Percentiles rank a stretch among this genome's conserved stretches.
These are phyloP conservation scores for Lipomyces sp. DNA, from an alignment of 805 yeast genomes.

Conservation along the genomic window DNA sequence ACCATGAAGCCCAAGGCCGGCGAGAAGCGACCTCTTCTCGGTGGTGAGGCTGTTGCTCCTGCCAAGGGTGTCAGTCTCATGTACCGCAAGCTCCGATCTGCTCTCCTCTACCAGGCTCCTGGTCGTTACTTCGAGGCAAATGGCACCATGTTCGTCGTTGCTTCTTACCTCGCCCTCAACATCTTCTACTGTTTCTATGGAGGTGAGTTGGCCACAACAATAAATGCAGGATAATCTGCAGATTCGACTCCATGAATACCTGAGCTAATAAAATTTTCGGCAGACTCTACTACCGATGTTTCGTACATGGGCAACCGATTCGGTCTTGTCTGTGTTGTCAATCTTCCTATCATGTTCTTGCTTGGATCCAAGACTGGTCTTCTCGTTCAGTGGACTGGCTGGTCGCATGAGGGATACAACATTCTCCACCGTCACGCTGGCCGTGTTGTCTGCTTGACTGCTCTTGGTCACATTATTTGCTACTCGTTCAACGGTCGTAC, in stretches of 20 bases:
- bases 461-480: conserved; percentile 37
- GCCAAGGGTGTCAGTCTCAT: conserved; percentile 24
- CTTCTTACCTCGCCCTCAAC: conserved; percentile 33
- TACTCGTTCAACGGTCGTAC: conserved; percentile 24
- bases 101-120: conserved; percentile 36
- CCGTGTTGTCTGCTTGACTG: conserved; percentile 38
- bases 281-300: conserved; percentile 23
- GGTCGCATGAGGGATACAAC: conserved; percentile 39
- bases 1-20: conserved; percentile 25
- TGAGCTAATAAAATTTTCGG: not conserved
- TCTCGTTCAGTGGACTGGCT: conserved; percentile 39
- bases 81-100: conserved; percentile 33
- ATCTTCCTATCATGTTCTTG: conserved; percentile 38
- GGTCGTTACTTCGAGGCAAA: conserved; percentile 38
- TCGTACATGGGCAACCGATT: conserved; percentile 35
- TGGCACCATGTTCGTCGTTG: conserved; percentile 37
- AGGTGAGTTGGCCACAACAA: conserved; percentile 4
- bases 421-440: conserved; percentile 38
- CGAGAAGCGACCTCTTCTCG: conserved; percentile 36
- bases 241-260: not conserved
- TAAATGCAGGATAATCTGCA: not conserved
- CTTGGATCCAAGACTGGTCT: conserved; percentile 39
- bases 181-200: conserved; percentile 36
- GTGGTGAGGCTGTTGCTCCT: conserved; percentile 29
- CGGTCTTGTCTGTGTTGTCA: conserved; percentile 37